These are phyloP conservation scores for Neurospora sp. DNA, from an alignment of 2,329 filamentous ascomycete species.

Conservation along the genomic window DNA sequence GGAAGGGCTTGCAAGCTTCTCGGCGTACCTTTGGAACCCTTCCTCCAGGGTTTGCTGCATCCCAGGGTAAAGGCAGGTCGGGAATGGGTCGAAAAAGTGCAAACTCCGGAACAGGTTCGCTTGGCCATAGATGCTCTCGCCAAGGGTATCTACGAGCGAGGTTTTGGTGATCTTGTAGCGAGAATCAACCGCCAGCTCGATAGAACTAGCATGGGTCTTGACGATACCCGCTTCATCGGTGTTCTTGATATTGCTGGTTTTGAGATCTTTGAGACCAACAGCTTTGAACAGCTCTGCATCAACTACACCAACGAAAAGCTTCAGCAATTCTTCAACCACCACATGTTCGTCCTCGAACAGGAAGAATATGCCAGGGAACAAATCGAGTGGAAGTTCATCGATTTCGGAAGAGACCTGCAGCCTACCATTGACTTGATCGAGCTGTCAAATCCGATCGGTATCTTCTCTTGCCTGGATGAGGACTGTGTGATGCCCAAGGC, in stretches of 20 bases:
- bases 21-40: constrained; percentile 74
- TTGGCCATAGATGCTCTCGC: constrained; percentile 82
- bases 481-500: constrained; percentile 99
- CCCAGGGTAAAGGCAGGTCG: constrained; percentile 90
- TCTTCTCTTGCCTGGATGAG: constrained; percentile 96
- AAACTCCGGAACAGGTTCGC: constrained; percentile 92
- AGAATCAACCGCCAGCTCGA: constrained; percentile 90
- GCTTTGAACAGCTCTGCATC: constrained; percentile 98
- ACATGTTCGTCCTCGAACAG: constrained; percentile 99
- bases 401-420: constrained; percentile 93
- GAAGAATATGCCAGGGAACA: constrained; percentile 96
- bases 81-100: constrained; percentile 98
- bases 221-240: constrained; percentile 93
- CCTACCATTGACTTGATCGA: constrained; percentile 98
- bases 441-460: constrained; percentile 90
- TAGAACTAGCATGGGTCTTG: constrained; percentile 67
- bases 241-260: constrained; percentile 98
- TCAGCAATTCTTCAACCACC: constrained; percentile 99
- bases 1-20: constrained; percentile 73
- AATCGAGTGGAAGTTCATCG: constrained; percentile 99
- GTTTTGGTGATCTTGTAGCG: constrained; percentile 83
- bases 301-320: constrained; percentile 99
- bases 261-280: constrained; percentile 97
- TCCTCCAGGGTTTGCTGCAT: constrained; percentile 80
- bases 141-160: constrained; percentile 95